Evolutionary conservation across 75 land plant species (phyloP).

Genomic region (Picea sitchensis): DNA sequence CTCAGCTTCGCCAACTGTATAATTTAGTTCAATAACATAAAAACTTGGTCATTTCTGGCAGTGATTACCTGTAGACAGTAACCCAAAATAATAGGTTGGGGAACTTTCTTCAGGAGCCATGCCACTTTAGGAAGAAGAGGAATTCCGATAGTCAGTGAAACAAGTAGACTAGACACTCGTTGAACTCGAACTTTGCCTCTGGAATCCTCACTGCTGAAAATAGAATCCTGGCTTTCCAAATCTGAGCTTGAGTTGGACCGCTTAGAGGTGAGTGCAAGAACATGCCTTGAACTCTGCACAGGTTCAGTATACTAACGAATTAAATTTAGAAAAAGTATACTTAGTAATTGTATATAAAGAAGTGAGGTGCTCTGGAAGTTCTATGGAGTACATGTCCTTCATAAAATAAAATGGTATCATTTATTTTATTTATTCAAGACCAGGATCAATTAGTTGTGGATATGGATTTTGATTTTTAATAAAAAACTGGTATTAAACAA

Average conservation of each 20-base stretch:
- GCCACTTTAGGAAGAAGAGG: conserved; percentile 11
- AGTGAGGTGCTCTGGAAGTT: no score
- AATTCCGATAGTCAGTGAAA: conserved; percentile 5
- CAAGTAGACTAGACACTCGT: conserved; percentile 4
- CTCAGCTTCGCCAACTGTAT: no score
- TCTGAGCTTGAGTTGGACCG: background rate
- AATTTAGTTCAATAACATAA: no score
- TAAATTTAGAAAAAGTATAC: no score
- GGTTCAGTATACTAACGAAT: background rate
- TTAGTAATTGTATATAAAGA: no score
- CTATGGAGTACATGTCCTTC: no score
- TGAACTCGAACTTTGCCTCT: background rate
- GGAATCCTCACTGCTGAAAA: background rate
- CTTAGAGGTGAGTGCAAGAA: conserved; percentile 2
- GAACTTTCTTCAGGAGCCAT: conserved; percentile 1
- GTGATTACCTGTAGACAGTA: conserved; percentile 8
- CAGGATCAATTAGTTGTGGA: no score
- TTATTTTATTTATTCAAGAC: no score
- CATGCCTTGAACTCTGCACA: background rate
- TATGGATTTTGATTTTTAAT: no score
- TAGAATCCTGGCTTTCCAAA: conserved; percentile 5
- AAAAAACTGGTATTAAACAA: no score
- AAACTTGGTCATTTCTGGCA: no score
- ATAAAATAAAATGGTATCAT: no score
- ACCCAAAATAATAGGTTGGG: conserved; percentile 2